These are phyloP conservation scores for Raddia distichophylla DNA, from an alignment of 176 grass and related monocot genomes.

Conservation along the genomic window DNA sequence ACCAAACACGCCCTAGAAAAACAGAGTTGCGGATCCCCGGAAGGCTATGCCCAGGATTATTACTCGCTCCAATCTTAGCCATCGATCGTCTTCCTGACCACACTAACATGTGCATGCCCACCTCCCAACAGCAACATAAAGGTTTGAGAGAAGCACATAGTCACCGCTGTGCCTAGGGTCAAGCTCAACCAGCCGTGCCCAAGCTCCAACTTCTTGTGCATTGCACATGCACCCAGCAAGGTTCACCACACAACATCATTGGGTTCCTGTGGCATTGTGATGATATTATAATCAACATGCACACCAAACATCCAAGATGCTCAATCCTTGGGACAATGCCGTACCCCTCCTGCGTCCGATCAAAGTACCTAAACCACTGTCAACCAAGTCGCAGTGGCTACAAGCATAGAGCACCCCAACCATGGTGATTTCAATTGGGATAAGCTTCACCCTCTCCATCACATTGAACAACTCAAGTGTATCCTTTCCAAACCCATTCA, in stretches of 20 bases:
- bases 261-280: constrained; percentile 67
- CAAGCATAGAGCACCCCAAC: constrained; percentile 86
- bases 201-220: constrained; percentile 76
- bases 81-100: constrained; percentile 61
- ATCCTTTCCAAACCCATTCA: constrained; percentile 76
- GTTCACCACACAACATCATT: constrained; percentile 81
- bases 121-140: constrained; percentile 69
- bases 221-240: constrained; percentile 77
- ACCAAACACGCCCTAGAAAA: no score
- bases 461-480: constrained; percentile 60
- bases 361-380: constrained; percentile 77
- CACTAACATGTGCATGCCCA: constrained; percentile 70
- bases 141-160: constrained; percentile 83
- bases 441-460: constrained; percentile 68
- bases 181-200: constrained; percentile 61
- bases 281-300: constrained; percentile 75
- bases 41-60: constrained; percentile 73
- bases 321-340: constrained; percentile 66
- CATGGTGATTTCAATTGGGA: constrained; percentile 81
- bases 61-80: constrained; percentile 62
- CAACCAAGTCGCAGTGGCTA: constrained; percentile 78
- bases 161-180: constrained; percentile 78
- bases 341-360: constrained; percentile 65
- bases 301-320: constrained; percentile 86
- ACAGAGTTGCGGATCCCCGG: constrained; percentile 58